phyloP scores from a whole-genome alignment of 2,329 filamentous ascomycete species.

The Huntiella bhutanensis region DNA sequence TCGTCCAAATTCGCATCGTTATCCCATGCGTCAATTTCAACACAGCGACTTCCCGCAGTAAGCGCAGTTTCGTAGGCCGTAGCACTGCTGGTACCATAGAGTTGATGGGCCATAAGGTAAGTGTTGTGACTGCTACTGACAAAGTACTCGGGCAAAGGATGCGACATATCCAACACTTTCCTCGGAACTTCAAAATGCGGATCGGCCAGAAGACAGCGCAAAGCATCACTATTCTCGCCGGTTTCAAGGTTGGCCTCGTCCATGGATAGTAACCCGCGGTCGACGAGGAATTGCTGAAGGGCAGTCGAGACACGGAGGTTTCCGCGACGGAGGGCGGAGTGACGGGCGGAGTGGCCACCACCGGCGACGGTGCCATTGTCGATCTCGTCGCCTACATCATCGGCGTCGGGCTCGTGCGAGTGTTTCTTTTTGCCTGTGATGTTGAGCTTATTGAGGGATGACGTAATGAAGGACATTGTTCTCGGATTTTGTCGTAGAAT shows the following conservation, averaged over 20 bases:
- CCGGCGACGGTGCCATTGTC: constrained; percentile 34
- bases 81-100: constrained; percentile 43
- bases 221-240: constrained; percentile 24
- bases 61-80: constrained; percentile 45
- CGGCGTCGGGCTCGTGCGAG: constrained; percentile 23
- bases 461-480: constrained; percentile 12
- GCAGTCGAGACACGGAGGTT: constrained; percentile 40
- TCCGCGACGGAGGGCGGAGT: constrained; percentile 28
- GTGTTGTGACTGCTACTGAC: constrained; percentile 59
- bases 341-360: constrained; percentile 35
- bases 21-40: constrained; percentile 60
- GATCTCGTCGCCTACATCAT: constrained; percentile 34
- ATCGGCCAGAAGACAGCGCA: constrained; percentile 34
- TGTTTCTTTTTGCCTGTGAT: constrained; percentile 6
- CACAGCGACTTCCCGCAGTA: constrained; percentile 44
- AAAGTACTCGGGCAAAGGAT: constrained; percentile 49
- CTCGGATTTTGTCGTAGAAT: not conserved
- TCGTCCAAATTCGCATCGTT: constrained; percentile 39
- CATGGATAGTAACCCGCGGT: constrained; percentile 30
- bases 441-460: constrained; percentile 10
- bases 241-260: constrained; percentile 27
- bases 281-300: constrained; percentile 34
- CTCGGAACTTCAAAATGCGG: constrained; percentile 38
- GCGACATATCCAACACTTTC: constrained; percentile 34
- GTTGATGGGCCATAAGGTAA: constrained; percentile 50